A percentile compares a stretch with the other conserved stretches of the same genome.
Conservation (phyloP, 306 rosid species). For the Sindora glabra region DNA sequence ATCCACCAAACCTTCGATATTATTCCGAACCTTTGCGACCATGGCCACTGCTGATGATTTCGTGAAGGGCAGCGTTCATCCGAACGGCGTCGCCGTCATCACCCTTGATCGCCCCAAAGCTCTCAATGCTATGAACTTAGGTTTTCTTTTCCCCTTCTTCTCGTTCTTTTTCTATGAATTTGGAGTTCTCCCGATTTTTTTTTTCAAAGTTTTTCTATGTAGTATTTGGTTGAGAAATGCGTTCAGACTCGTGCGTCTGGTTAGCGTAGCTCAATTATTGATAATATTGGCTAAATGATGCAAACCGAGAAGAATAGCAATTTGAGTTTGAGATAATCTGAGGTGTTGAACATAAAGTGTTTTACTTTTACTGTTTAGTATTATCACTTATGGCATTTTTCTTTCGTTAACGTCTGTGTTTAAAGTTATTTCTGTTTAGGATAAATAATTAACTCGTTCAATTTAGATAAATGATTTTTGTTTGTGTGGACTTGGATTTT, state of each 20-base stretch:
- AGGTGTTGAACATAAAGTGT: neutral
- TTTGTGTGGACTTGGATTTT: slow-evolving; percentile 8
- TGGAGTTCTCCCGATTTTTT: neutral
- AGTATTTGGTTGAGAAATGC: neutral
- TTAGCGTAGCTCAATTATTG: neutral
- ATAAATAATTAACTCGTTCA: neutral
- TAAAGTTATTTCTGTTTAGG: neutral
- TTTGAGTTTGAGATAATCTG: neutral
- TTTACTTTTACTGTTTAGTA: neutral
- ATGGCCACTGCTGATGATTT: slow-evolving; percentile 72
- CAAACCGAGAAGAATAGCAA: neutral
- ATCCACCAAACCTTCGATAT: slow-evolving; percentile 11
- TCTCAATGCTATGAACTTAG: slow-evolving; percentile 93
- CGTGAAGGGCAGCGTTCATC: slow-evolving; percentile 64
- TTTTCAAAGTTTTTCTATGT: neutral
- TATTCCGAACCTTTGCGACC: slow-evolving; percentile 43
- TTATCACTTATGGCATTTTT: neutral
- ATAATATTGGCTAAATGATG: neutral
- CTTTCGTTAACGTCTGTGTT: neutral
- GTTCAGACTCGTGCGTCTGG: neutral
- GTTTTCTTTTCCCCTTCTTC: slow-evolving; percentile 17
- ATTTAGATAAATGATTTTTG: neutral
- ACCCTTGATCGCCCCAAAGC: slow-evolving; percentile 99
- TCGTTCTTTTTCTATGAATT: neutral
- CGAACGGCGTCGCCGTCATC: slow-evolving; percentile 84